Conservation (phyloP, 306 rosid species). For the Abrus pulchellus region DNA sequence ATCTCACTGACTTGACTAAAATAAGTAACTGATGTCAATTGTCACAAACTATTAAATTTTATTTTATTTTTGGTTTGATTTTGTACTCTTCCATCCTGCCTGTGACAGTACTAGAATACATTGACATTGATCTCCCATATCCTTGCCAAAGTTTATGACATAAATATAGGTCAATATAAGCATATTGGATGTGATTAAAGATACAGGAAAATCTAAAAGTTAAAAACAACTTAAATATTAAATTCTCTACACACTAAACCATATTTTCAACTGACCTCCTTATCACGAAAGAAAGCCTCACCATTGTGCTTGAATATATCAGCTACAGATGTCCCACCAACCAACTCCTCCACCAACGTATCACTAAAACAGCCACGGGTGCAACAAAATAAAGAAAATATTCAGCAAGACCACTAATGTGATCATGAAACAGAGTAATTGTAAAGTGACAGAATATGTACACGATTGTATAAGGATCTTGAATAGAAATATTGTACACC, state of each 20-base stretch:
- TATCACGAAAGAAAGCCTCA: conserved; percentile 83
- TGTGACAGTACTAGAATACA: background rate
- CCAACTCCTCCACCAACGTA: conserved; percentile 78
- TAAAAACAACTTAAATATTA: conserved; percentile 9
- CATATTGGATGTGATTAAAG: conserved; percentile 27
- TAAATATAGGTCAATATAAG: conserved; percentile 16
- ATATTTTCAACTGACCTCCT: conserved; percentile 74
- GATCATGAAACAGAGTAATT: conserved; percentile 27
- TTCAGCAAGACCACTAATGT: conserved; percentile 43
- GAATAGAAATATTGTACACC: conserved; percentile 33
- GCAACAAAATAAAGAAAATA: conserved; percentile 38
- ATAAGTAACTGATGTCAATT: background rate
- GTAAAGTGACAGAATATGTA: conserved; percentile 6
- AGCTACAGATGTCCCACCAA: conserved; percentile 75
- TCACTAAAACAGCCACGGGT: conserved; percentile 69
- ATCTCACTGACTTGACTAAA: background rate
- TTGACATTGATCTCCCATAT: background rate
- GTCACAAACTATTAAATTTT: background rate
- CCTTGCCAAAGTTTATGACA: conserved; percentile 17
- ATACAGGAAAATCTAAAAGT: conserved; percentile 18
- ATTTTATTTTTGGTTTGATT: background rate
- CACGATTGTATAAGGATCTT: conserved; percentile 32
- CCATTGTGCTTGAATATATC: conserved; percentile 88
- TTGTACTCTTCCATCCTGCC: background rate
- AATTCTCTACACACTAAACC: conserved; percentile 17